Evolutionary conservation across 2,329 filamentous ascomycete species (phyloP).

Genomic region (Zasmidium citrigriseum): DNA sequence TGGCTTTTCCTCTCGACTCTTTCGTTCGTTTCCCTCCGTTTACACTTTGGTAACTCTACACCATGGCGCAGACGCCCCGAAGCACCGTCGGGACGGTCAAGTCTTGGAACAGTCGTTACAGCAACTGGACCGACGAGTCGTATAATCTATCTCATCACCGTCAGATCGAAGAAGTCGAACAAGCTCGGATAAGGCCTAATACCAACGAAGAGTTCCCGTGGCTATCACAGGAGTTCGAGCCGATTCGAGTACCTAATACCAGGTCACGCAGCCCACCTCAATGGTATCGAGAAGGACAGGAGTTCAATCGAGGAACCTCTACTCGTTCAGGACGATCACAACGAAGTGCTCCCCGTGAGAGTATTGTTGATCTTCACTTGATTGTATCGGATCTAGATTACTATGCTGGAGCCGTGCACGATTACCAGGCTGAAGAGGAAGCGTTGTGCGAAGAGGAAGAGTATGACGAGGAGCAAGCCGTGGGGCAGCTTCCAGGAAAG

Average conservation of each 20-base stretch:
- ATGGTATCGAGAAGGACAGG: constrained; percentile 35
- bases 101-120: constrained; percentile 34
- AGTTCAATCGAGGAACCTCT: constrained; percentile 9
- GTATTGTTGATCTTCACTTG: constrained; percentile 36
- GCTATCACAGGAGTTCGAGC: constrained; percentile 34
- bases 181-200: constrained; percentile 28
- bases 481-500: constrained; percentile 25
- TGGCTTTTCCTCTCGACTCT: constrained; percentile 1
- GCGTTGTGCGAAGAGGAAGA: constrained; percentile 30
- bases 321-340: constrained; percentile 26
- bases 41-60: constrained; percentile 11
- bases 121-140: constrained; percentile 30
- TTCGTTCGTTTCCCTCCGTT: constrained; percentile 11
- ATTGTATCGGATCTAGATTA: constrained; percentile 39
- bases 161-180: constrained; percentile 32
- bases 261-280: constrained; percentile 27
- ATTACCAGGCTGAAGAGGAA: constrained; percentile 36
- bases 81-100: constrained; percentile 35
- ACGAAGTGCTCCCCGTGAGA: constrained; percentile 31
- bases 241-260: constrained; percentile 27
- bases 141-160: constrained; percentile 22
- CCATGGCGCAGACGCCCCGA: constrained; percentile 32
- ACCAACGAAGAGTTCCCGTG: constrained; percentile 35
- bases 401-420: constrained; percentile 39
- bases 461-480: constrained; percentile 30